Evolutionary conservation across 805 yeast genomes (phyloP).

Genomic region (Yarrowia porcina): DNA sequence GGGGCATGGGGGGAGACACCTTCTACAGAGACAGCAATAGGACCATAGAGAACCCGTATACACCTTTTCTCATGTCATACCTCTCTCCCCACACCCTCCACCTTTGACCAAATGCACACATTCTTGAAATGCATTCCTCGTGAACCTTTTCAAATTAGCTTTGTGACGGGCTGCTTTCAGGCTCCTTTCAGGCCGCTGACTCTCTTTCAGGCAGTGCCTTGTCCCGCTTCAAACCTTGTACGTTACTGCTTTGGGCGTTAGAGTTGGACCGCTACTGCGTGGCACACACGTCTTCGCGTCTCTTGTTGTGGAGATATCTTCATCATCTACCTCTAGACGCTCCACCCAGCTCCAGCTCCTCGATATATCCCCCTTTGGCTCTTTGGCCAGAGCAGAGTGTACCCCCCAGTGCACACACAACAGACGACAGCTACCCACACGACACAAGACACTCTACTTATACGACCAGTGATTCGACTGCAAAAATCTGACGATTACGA

Average conservation of each 20-base stretch:
- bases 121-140: slow-evolving; percentile 1
- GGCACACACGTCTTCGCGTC: slow-evolving; percentile 23
- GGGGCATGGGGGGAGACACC: too few relatives aligned
- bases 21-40: too few relatives aligned
- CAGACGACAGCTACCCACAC: too few relatives aligned
- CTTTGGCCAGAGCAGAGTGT: not conserved
- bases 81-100: too few relatives aligned
- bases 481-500: too few relatives aligned
- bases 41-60: too few relatives aligned
- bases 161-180: slow-evolving; percentile 15
- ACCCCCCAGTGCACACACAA: not conserved
- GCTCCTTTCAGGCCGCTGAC: slow-evolving; percentile 20
- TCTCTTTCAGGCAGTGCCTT: slow-evolving; percentile 23
- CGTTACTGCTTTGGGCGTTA: slow-evolving; percentile 15
- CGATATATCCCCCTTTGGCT: not conserved
- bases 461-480: too few relatives aligned
- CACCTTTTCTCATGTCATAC: too few relatives aligned
- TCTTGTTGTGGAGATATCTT: slow-evolving; percentile 17
- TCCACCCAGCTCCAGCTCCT: not conserved
- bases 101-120: not conserved
- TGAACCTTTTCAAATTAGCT: not conserved
- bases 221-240: not conserved
- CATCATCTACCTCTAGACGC: not conserved
- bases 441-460: too few relatives aligned
- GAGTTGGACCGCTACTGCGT: slow-evolving; percentile 13